phyloP scores from a whole-genome alignment of 345 rosid species.

The Luvunga scandens region DNA sequence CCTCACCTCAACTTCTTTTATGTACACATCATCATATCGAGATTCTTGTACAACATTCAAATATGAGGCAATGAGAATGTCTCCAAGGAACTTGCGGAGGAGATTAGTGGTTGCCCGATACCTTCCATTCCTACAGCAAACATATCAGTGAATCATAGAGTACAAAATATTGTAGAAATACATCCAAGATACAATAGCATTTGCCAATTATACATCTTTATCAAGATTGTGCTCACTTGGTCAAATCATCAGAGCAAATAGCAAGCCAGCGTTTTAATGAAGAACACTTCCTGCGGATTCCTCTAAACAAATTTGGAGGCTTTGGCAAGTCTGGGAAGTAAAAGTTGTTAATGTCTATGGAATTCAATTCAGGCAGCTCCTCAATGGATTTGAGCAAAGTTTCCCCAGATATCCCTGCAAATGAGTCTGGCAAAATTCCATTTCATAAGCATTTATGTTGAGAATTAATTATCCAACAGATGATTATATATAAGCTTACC shows the following conservation, averaged over 20 bases:
- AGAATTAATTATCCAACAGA: background rate
- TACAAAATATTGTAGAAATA: background rate
- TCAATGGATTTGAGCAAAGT: constrained; percentile 55
- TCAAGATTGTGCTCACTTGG: constrained; percentile 46
- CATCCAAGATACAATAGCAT: background rate
- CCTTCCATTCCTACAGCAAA: constrained; percentile 60
- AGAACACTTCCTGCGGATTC: constrained; percentile 64
- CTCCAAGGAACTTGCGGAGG: constrained; percentile 90
- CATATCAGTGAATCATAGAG: constrained; percentile 7
- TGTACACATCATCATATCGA: constrained; percentile 68
- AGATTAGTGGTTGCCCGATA: constrained; percentile 50
- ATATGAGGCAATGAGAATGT: constrained; percentile 77
- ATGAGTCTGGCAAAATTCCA: constrained; percentile 46
- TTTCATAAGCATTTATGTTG: constrained; percentile 8
- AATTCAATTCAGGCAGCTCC: constrained; percentile 47
- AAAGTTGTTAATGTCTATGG: constrained; percentile 51
- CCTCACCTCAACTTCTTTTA: constrained; percentile 88
- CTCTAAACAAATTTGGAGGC: constrained; percentile 79
- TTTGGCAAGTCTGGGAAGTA: constrained; percentile 75
- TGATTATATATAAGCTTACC: constrained; percentile 45
- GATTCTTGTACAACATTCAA: constrained; percentile 62
- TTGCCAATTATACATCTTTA: background rate
- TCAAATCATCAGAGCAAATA: constrained; percentile 80
- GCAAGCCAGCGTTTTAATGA: constrained; percentile 82
- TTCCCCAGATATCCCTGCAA: constrained; percentile 51